Conservation (phyloP, 2,329 filamentous ascomycete species). For the Taxawa tesnikishii region DNA sequence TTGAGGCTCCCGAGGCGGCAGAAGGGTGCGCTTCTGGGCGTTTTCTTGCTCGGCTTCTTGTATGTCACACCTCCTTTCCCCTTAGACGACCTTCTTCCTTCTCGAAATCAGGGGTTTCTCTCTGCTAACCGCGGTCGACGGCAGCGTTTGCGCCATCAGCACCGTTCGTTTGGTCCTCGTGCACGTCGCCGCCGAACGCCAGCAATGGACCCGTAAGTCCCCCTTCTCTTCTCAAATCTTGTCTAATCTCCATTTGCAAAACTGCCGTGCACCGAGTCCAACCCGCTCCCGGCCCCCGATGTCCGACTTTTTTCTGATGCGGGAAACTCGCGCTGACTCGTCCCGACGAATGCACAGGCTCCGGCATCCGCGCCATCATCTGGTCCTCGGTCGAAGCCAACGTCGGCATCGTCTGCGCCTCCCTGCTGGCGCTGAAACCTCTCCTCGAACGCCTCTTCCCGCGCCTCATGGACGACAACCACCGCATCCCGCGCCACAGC, state of each 20-base stretch:
- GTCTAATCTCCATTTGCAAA: too few relatives aligned
- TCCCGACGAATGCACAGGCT: not conserved
- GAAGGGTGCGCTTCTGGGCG: conserved; percentile 19
- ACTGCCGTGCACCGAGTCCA: too few relatives aligned
- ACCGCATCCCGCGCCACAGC: too few relatives aligned
- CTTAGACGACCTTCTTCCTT: too few relatives aligned
- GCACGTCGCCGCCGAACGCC: conserved; percentile 7
- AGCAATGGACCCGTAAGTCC: not conserved
- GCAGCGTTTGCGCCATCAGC: conserved; percentile 14
- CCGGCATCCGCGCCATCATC: conserved; percentile 16
- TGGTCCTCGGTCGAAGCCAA: conserved; percentile 31
- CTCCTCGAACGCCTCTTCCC: conserved; percentile 24
- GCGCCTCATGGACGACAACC: too few relatives aligned
- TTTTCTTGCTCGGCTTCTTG: conserved; percentile 23
- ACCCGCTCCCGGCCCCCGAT: too few relatives aligned
- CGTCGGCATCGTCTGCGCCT: conserved; percentile 31
- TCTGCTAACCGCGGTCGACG: too few relatives aligned
- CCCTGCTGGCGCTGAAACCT: conserved; percentile 29
- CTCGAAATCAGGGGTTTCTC: too few relatives aligned
- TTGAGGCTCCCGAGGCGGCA: conserved; percentile 19
- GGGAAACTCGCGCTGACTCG: not conserved
- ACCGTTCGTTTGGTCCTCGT: conserved; percentile 14
- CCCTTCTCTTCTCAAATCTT: not conserved
- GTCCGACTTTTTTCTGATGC: too few relatives aligned
- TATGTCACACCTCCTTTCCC: conserved; percentile 21